Base-by-base conservation (phyloP, 2,329 filamentous ascomycete species). In the Tolypocladium sp. region DNA sequence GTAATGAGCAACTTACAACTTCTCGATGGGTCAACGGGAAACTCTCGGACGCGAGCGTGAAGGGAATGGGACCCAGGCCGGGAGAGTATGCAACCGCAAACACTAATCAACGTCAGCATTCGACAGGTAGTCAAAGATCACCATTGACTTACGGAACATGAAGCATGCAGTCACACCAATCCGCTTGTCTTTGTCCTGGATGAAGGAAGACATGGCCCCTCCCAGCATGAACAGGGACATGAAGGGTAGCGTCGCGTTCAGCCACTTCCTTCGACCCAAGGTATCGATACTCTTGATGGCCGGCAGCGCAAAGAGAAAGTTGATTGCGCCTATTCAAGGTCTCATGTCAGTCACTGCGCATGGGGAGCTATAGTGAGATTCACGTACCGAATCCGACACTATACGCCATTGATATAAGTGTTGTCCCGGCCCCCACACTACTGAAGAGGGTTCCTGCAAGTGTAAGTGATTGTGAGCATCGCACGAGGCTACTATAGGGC, bases 1-100 rank as follows among this genome's bases (percentile, higher is more conserved):
- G 49, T 35, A 49, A 15, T 12, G 10, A 57, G 49, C 35, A 10
- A 58, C 66, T 55, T 65, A 69, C 70, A 8, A 77, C 73, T 65
- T 81, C 79, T 60, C 79, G 72, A 61, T 81, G 76, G 5, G 76
- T 77, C 1, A 80, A 65, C 0, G 79, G 78, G 59, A 81, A 82
- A 55, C 76, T 77, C 63, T 81, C 79, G 4, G 78, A 78, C 15
- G 78, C 79, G 22, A 81, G 70, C 2, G 77, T 81, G 55, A 80
- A 81, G 0, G 78, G 76, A 13, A 80, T 79, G 0, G 79, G 79
- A 0, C 78, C 78, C 61, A 72, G 53, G 12, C 67, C 67, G 8
- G 77, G 77, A 1, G 75, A 76, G 62, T 79, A 79, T 1, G 70
- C 71, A 0, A 74, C 72, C 1, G 75, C 70, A 57, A 78, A 78